Evolutionary conservation across 306 rosid species (phyloP), one percentile per base, ranked within the genome.

Genomic region (Castanospermum australe): DNA sequence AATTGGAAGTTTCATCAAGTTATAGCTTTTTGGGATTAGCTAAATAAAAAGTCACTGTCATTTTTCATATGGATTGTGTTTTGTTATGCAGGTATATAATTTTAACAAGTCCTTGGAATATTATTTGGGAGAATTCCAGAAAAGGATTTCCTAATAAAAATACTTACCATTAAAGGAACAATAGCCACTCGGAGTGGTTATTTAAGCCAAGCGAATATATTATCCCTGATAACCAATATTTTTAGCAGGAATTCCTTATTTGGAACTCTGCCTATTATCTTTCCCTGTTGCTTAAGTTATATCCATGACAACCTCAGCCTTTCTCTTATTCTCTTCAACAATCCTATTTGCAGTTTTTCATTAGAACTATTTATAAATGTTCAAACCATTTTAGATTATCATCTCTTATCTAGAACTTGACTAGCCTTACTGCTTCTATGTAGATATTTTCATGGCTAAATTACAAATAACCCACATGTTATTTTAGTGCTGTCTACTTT

Each of bases 1-100:
- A 15, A 33, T 66, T 4, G 21, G 69, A 54, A 28, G 8, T 80
- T 72, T 63, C 39, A 30, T 80, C 57, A 62, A 61, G 73, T 71
- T 50, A 11, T 39, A 18, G 10, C 68, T 47, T 63, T 36, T 41
- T 41, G 50, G 57, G 55, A 39, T 67, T 77, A 30, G 73, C 44
- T 52, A 15, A 21, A 52, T n/a, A 39, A 66, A 24, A 63, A 18
- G 20, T 17, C 44, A 39, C 13, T 39, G 45, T 38, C 4, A 38
- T 17, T 11, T 39, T 67, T 45, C 71, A 22, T 50, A 22, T 35
- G 62, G 55, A 5, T 76, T 38, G 56, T 5, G 0, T 39, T 67
- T 67, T 17, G 56, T 35, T 77, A 28, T 77, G 48, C 65, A 9
- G 28, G 13, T 35, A 20, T 63, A 57, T 60, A 25, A 8, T 17